Evolutionary conservation across 1,284 basidiomycete genomes (phyloP).

Genomic region (Kalmanozyma brasiliensis): DNA sequence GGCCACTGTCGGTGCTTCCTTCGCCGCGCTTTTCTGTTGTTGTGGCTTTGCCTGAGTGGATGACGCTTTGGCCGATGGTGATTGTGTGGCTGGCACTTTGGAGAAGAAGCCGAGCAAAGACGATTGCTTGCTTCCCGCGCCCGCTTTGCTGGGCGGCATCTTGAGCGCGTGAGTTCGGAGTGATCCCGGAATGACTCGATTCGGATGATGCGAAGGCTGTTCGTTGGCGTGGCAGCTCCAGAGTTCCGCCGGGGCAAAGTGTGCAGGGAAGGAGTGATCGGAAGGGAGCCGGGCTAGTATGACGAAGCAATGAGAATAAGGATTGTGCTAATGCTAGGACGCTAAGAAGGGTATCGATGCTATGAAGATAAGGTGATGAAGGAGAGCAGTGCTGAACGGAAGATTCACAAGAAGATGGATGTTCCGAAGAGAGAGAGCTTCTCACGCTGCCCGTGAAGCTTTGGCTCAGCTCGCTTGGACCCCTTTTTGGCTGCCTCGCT

Average conservation of each 20-base stretch:
- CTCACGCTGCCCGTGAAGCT: not conserved
- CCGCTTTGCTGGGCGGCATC: conserved; percentile 21
- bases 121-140: conserved; percentile 38
- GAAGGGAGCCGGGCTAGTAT: too few relatives aligned
- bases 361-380: not conserved
- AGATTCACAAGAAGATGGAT: not conserved
- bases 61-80: conserved; percentile 13
- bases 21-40: conserved; percentile 6
- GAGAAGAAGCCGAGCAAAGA: conserved; percentile 57
- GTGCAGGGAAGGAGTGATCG: not conserved
- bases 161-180: conserved; percentile 14
- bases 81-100: conserved; percentile 33
- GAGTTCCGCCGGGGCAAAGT: too few relatives aligned
- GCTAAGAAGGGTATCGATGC: conserved; percentile 5
- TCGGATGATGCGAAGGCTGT: not conserved
- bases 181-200: conserved; percentile 4
- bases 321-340: not conserved
- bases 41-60: conserved; percentile 7
- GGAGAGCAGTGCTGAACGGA: not conserved
- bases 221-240: too few relatives aligned
- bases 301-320: not conserved
- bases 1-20: conserved; percentile 13
- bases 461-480: not conserved
- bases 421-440: not conserved
- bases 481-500: not conserved